These are phyloP conservation scores for Coemansia sp. DNA, from an alignment of 192 early-diverging fungal species.

Conservation along the genomic window DNA sequence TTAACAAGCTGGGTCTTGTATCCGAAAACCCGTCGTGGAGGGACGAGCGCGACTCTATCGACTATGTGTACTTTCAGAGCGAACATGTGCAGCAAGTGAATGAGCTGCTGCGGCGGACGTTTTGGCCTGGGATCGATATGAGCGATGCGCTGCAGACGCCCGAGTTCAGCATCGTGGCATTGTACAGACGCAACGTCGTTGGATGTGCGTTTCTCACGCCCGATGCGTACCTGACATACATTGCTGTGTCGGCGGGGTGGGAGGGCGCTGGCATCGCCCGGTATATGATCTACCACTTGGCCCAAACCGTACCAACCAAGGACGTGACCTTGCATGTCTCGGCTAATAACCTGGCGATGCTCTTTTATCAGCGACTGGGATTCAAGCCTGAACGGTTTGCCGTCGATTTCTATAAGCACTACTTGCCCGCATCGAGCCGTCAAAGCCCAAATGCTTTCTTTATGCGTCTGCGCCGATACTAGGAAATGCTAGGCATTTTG, in stretches of 20 bases:
- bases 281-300: constrained; percentile 83
- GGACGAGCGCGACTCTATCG: constrained; percentile 58
- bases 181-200: constrained; percentile 76
- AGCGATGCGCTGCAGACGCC: constrained; percentile 79
- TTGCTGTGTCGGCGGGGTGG: constrained; percentile 85
- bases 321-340: constrained; percentile 93
- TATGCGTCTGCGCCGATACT: constrained; percentile 70
- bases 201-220: constrained; percentile 94
- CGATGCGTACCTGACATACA: constrained; percentile 85
- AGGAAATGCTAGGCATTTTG: not conserved
- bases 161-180: constrained; percentile 80
- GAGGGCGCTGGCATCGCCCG: constrained; percentile 77
- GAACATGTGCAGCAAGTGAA: constrained; percentile 75
- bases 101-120: constrained; percentile 66
- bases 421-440: constrained; percentile 68
- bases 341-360: constrained; percentile 89
- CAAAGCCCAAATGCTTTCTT: constrained; percentile 89
- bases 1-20: constrained; percentile 15
- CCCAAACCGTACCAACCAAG: constrained; percentile 69
- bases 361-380: constrained; percentile 89
- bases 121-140: constrained; percentile 91
- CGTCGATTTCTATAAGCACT: constrained; percentile 88
- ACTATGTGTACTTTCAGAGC: constrained; percentile 75
- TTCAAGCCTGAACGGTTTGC: constrained; percentile 94
- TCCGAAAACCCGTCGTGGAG: not conserved